Evolutionary conservation across 2,329 filamentous ascomycete genomes (phyloP).

Genomic region (Aureobasidium sp.): DNA sequence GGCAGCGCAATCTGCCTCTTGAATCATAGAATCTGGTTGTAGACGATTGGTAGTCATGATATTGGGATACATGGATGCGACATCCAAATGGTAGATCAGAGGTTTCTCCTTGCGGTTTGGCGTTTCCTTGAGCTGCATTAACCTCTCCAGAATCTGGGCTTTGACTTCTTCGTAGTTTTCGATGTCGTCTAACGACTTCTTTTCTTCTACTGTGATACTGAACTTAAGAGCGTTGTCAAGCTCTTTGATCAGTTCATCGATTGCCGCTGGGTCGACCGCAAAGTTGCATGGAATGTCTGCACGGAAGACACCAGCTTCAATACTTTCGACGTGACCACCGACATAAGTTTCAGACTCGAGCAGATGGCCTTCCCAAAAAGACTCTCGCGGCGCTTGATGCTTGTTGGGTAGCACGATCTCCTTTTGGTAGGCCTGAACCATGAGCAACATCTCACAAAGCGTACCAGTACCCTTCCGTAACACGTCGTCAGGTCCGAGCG

Average conservation of each 20-base stretch:
- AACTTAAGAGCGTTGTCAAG: slow-evolving; percentile 86
- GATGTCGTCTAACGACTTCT: slow-evolving; percentile 46
- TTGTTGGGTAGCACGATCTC: slow-evolving; percentile 94
- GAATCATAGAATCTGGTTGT: slow-evolving; percentile 97
- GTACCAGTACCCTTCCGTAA: slow-evolving; percentile 94
- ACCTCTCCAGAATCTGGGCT: slow-evolving; percentile 65
- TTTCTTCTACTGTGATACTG: slow-evolving; percentile 52
- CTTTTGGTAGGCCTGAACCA: slow-evolving; percentile 94
- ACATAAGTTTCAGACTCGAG: slow-evolving; percentile 97
- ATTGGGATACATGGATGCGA: slow-evolving; percentile 99
- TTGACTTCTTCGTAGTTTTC: slow-evolving; percentile 58
- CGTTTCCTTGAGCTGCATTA: slow-evolving; percentile 68
- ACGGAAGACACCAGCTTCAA: slow-evolving; percentile 94
- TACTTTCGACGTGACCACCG: slow-evolving; percentile 97
- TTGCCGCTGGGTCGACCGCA: slow-evolving; percentile 75
- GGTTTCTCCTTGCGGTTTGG: slow-evolving; percentile 81
- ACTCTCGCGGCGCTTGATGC: slow-evolving; percentile 80
- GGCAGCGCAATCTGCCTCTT: slow-evolving; percentile 90
- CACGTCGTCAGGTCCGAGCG: slow-evolving; percentile 85
- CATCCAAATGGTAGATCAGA: slow-evolving; percentile 95
- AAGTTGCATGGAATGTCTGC: slow-evolving; percentile 95
- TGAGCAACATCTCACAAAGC: slow-evolving; percentile 97
- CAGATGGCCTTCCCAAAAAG: slow-evolving; percentile 94
- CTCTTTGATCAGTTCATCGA: slow-evolving; percentile 82
- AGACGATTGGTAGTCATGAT: slow-evolving; percentile 99